A percentile compares a stretch with the other conserved stretches of the same genome.
phyloP scores from a whole-genome alignment of 2,329 filamentous ascomycete genomes.

The Sarocladium strictum region DNA sequence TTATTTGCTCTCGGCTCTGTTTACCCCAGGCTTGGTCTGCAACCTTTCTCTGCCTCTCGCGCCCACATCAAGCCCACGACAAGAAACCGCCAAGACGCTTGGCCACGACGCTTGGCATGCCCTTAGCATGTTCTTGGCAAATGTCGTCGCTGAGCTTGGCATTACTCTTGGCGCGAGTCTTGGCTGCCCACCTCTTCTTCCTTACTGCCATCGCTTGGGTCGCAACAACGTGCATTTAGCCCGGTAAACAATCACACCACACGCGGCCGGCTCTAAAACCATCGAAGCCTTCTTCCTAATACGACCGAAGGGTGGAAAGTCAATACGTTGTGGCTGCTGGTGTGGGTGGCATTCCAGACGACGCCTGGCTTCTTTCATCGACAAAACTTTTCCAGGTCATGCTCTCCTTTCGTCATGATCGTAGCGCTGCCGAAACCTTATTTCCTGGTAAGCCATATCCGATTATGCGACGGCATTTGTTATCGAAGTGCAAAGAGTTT shows the following conservation, averaged over 20 bases:
- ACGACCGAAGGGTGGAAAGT: neutral
- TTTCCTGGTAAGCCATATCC: no score
- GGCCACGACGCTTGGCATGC: neutral
- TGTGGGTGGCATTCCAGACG: neutral
- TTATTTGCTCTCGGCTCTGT: neutral
- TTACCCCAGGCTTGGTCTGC: slow-evolving; percentile 1
- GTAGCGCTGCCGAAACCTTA: slow-evolving; percentile 4
- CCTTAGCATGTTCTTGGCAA: neutral
- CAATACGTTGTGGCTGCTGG: no score
- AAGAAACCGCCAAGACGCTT: slow-evolving; percentile 9
- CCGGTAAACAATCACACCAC: neutral
- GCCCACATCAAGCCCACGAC: neutral
- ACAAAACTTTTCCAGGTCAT: neutral
- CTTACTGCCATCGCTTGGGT: neutral
- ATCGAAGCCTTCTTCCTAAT: neutral
- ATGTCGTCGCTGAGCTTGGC: neutral
- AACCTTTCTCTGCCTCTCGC: neutral
- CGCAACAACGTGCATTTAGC: neutral
- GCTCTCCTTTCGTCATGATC: neutral
- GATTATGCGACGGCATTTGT: neutral
- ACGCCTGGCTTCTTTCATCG: neutral
- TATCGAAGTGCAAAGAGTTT: no score
- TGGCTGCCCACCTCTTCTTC: neutral
- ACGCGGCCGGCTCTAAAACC: neutral
- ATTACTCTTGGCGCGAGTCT: slow-evolving; percentile 1